A percentile compares a stretch with the other conserved stretches of the same genome.
These are phyloP conservation scores for Paraglomus occultum DNA, from an alignment of 192 early-diverging fungal species.

Conservation along the genomic window DNA sequence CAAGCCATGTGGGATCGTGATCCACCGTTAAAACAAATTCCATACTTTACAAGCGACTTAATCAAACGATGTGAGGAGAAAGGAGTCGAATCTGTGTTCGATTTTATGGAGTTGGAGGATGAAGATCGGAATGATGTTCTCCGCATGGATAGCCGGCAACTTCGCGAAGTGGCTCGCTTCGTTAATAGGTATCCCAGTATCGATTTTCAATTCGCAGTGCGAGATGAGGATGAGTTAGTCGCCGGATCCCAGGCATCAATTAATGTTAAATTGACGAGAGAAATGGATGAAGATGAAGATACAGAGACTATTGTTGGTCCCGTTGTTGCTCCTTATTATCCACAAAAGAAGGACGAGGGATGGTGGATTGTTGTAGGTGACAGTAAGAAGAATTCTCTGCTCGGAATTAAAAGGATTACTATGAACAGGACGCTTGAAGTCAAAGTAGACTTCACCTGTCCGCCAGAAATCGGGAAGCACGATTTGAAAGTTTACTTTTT, in stretches of 20 bases:
- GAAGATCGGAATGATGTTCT: slow-evolving; percentile 69
- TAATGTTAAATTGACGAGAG: slow-evolving; percentile 76
- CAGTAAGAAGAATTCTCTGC: slow-evolving; percentile 65
- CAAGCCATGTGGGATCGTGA: slow-evolving; percentile 97
- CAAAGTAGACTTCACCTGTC: slow-evolving; percentile 84
- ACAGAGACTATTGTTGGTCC: slow-evolving; percentile 63
- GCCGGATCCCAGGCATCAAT: slow-evolving; percentile 67
- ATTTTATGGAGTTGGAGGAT: slow-evolving; percentile 93
- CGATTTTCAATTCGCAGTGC: slow-evolving; percentile 74
- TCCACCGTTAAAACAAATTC: slow-evolving; percentile 89
- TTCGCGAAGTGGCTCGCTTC: slow-evolving; percentile 80
- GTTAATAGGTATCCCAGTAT: slow-evolving; percentile 94
- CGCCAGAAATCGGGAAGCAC: slow-evolving; percentile 58
- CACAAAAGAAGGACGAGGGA: slow-evolving; percentile 82
- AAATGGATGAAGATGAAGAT: slow-evolving; percentile 72
- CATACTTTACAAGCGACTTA: slow-evolving; percentile 71
- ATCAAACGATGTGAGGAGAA: slow-evolving; percentile 68
- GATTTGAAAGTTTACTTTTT: slow-evolving; percentile 83
- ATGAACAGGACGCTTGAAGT: slow-evolving; percentile 61
- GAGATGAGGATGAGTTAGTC: slow-evolving; percentile 58
- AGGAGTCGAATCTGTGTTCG: slow-evolving; percentile 87
- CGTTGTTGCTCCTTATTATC: slow-evolving; percentile 93
- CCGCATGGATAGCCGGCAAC: slow-evolving; percentile 57
- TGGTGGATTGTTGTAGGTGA: slow-evolving; percentile 99
- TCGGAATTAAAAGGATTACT: slow-evolving; percentile 86